These are phyloP conservation scores for Begonia loranthoides DNA, from an alignment of 306 rosid genomes.

Conservation along the genomic window DNA sequence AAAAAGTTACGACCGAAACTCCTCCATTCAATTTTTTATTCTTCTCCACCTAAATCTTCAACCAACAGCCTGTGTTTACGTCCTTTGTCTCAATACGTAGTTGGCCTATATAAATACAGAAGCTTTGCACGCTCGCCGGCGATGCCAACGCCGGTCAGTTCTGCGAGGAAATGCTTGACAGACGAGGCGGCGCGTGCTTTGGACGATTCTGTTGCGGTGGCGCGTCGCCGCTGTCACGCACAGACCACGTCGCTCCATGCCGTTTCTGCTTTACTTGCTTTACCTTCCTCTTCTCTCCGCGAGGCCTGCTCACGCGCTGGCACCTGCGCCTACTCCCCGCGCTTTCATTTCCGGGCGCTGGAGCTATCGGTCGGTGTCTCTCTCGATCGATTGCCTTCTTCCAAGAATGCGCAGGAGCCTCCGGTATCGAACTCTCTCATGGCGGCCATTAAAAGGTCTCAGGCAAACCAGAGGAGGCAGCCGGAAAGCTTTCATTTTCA, in stretches of 20 bases:
- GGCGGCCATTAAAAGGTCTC: constrained; percentile 93
- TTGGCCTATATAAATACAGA: not conserved
- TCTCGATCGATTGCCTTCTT: constrained; percentile 62
- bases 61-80: not conserved
- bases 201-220: constrained; percentile 71
- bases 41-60: constrained; percentile 10
- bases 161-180: constrained; percentile 85
- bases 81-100: not conserved
- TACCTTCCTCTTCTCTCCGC: constrained; percentile 59
- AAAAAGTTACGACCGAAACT: constrained; percentile 18
- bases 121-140: constrained; percentile 61
- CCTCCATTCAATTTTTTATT: not conserved
- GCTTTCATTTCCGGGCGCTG: constrained; percentile 70
- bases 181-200: constrained; percentile 81
- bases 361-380: constrained; percentile 89
- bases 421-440: constrained; percentile 84
- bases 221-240: constrained; percentile 68
- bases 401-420: constrained; percentile 43
- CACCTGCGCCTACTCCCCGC: constrained; percentile 52
- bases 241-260: constrained; percentile 91
- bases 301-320: constrained; percentile 72
- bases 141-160: constrained; percentile 98
- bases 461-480: constrained; percentile 85
- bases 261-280: constrained; percentile 56
- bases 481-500: constrained; percentile 75